Evolutionary conservation across 2,329 filamentous ascomycete species (phyloP).

Genomic region (Fusarium goolgardi): DNA sequence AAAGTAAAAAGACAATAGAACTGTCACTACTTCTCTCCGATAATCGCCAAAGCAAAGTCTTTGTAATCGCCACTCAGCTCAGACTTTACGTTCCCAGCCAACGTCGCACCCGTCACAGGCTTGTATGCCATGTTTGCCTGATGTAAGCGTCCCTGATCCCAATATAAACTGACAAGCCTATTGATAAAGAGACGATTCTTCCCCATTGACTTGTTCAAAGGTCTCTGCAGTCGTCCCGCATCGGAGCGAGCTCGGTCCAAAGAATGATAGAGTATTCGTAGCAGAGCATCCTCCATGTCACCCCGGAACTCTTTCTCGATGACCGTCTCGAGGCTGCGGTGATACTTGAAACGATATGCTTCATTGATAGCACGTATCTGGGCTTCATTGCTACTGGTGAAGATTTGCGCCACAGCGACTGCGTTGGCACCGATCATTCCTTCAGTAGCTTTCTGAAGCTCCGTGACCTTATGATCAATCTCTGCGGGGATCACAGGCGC

Average conservation of each 20-base stretch:
- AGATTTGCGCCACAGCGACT: slow-evolving; percentile 50
- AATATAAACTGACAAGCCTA: slow-evolving; percentile 49
- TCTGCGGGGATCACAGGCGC: slow-evolving; percentile 45
- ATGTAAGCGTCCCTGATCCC: slow-evolving; percentile 47
- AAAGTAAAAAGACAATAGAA: accelerated
- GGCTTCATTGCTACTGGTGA: slow-evolving; percentile 49
- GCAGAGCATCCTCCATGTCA: slow-evolving; percentile 51
- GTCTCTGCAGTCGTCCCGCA: slow-evolving; percentile 41
- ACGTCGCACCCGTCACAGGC: slow-evolving; percentile 67
- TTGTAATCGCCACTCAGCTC: slow-evolving; percentile 48
- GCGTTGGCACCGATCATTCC: slow-evolving; percentile 48
- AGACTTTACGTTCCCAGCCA: slow-evolving; percentile 46
- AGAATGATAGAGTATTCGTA: slow-evolving; percentile 47
- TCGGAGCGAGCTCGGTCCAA: slow-evolving; percentile 44
- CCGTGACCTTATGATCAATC: slow-evolving; percentile 50
- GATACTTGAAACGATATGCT: slow-evolving; percentile 50
- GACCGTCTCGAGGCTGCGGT: slow-evolving; percentile 49
- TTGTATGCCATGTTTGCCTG: slow-evolving; percentile 67
- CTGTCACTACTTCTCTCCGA: slow-evolving; percentile 43
- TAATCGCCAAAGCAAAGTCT: slow-evolving; percentile 46
- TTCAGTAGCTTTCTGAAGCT: slow-evolving; percentile 51
- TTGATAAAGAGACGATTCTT: slow-evolving; percentile 51
- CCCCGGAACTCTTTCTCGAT: slow-evolving; percentile 53
- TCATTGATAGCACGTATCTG: slow-evolving; percentile 50
- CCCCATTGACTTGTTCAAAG: slow-evolving; percentile 45